These are phyloP conservation scores for Suillus lakei DNA, from an alignment of 768 basidiomycete genomes.

Conservation along the genomic window DNA sequence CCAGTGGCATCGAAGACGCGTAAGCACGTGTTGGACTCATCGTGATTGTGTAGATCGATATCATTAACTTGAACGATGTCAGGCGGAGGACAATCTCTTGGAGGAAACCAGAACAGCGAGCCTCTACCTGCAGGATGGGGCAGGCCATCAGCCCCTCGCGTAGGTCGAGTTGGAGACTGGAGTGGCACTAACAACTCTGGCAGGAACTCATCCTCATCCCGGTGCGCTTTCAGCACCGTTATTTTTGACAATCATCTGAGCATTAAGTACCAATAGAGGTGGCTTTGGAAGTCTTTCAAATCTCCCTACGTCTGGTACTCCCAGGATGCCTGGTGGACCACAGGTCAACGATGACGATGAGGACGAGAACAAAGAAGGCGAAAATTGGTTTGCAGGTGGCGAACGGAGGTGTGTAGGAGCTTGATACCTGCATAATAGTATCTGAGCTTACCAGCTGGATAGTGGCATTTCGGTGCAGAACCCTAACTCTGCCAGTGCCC, in stretches of 20 bases:
- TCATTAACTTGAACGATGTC: conserved; percentile 39
- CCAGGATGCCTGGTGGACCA: conserved; percentile 27
- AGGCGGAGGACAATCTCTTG: conserved; percentile 50
- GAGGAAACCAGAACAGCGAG: conserved; percentile 48
- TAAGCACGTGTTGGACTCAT: background rate
- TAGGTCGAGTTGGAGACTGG: conserved; percentile 63
- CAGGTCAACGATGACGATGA: conserved; percentile 55
- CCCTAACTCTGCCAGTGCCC: conserved; percentile 53
- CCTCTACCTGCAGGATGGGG: conserved; percentile 54
- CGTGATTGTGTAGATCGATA: background rate
- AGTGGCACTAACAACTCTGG: conserved; percentile 27
- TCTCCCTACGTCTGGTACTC: conserved; percentile 24
- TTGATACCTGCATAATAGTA: background rate
- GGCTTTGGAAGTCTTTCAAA: conserved; percentile 43
- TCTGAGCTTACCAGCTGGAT: conserved; percentile 5
- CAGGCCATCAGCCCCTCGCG: conserved; percentile 43
- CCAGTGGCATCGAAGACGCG: background rate
- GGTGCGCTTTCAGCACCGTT: conserved; percentile 14
- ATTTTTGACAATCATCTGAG: background rate
- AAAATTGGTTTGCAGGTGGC: conserved; percentile 93
- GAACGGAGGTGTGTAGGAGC: conserved; percentile 71
- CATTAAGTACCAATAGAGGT: conserved; percentile 8
- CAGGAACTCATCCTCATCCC: conserved; percentile 26
- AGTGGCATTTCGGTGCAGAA: conserved; percentile 92
- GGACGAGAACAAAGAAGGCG: conserved; percentile 52